phyloP scores from a whole-genome alignment of 352 stramenopile genomes.

The Phytophthora macrochlamydospora region DNA sequence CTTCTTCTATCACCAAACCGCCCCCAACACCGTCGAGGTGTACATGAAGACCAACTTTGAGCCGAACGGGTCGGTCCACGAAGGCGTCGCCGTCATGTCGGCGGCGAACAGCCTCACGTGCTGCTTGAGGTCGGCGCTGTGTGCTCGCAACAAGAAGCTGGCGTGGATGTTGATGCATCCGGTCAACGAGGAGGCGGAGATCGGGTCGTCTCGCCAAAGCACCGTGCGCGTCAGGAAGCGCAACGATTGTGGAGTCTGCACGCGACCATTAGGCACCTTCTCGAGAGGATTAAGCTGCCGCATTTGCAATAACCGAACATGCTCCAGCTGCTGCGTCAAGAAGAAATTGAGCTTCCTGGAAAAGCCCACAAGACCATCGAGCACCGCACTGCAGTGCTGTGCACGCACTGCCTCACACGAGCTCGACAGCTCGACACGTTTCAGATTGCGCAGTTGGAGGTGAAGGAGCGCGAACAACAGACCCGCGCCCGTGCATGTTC shows the following conservation, averaged over 20 bases:
- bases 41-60: constrained; percentile 59
- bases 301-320: constrained; percentile 39
- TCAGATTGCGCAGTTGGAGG: constrained; percentile 37
- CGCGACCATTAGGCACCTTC: constrained; percentile 34
- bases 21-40: constrained; percentile 43
- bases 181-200: constrained; percentile 13
- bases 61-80: constrained; percentile 37
- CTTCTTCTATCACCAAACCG: constrained; percentile 47
- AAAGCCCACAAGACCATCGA: constrained; percentile 36
- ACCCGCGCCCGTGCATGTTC: constrained; percentile 8
- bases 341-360: constrained; percentile 46
- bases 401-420: constrained; percentile 40
- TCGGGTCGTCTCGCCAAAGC: constrained; percentile 18
- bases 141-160: constrained; percentile 63
- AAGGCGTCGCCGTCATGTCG: constrained; percentile 36
- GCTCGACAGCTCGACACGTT: constrained; percentile 33
- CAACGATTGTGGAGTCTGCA: constrained; percentile 41
- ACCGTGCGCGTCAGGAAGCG: constrained; percentile 25
- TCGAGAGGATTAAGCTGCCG: constrained; percentile 33
- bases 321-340: constrained; percentile 38
- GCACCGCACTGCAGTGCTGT: constrained; percentile 34
- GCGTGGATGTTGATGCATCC: constrained; percentile 44
- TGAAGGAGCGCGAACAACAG: constrained; percentile 17
- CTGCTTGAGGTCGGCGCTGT: constrained; percentile 37
- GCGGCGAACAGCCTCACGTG: constrained; percentile 42